Evolutionary conservation across 2,329 filamentous ascomycete genomes (phyloP).

Genomic region (Scedosporium aurantiacum): DNA sequence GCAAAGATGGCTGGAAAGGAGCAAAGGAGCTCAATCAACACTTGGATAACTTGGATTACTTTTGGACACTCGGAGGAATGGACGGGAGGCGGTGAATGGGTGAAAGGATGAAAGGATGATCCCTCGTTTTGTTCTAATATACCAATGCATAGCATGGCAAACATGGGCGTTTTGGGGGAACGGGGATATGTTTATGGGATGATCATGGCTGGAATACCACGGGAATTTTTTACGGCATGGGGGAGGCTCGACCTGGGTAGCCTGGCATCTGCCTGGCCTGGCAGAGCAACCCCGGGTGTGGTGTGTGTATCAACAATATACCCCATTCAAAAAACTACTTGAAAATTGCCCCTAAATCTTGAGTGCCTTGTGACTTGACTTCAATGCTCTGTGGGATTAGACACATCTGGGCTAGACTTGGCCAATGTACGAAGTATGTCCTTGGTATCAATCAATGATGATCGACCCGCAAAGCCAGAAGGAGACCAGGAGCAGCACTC

Average conservation of each 20-base stretch:
- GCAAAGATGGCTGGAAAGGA: background rate
- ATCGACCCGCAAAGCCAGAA: too few species aligned
- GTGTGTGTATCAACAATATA: too few species aligned
- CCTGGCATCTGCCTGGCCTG: too few species aligned
- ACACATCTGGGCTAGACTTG: too few species aligned
- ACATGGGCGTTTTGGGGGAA: background rate
- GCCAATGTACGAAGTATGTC: too few species aligned
- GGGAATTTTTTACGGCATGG: background rate
- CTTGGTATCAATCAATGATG: too few species aligned
- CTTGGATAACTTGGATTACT: conserved; percentile 1
- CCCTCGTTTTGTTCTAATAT: background rate
- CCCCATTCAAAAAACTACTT: too few species aligned
- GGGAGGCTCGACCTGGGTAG: too few species aligned
- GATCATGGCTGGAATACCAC: background rate
- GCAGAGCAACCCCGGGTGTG: too few species aligned
- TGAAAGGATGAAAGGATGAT: background rate
- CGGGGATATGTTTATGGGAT: background rate
- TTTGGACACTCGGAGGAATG: background rate
- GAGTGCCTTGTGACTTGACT: too few species aligned
- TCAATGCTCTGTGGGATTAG: too few species aligned
- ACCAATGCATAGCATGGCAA: conserved; percentile 6
- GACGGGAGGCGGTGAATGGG: background rate
- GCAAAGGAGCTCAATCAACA: background rate
- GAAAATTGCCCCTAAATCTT: too few species aligned
- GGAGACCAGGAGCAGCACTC: background rate